A percentile compares a stretch with the other conserved stretches of the same genome.
Evolutionary conservation across 768 basidiomycete genomes (phyloP).

Genomic region (Boletus sp.): DNA sequence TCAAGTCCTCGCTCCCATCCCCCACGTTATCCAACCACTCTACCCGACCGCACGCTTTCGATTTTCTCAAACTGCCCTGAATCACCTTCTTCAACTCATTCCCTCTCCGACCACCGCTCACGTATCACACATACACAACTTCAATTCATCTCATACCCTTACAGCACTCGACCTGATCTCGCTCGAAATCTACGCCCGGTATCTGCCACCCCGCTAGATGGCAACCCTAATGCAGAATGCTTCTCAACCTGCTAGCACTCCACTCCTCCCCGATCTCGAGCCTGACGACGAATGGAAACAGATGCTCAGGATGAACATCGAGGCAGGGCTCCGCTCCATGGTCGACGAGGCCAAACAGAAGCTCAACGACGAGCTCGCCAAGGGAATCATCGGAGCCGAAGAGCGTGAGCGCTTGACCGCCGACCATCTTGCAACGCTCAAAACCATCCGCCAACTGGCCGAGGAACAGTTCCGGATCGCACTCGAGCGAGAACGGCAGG

Average conservation of each 20-base stretch:
- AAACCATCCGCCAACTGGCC: slow-evolving; percentile 42
- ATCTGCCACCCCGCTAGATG: slow-evolving; percentile 18
- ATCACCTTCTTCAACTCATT: background rate
- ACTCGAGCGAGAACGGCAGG: slow-evolving; percentile 47
- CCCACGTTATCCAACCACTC: slow-evolving; percentile 11
- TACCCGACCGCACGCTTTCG: slow-evolving; percentile 16
- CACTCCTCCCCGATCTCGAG: slow-evolving; percentile 34
- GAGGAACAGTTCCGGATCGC: slow-evolving; percentile 43
- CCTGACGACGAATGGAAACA: slow-evolving; percentile 57
- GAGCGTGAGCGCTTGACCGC: slow-evolving; percentile 36
- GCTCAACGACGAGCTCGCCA: slow-evolving; percentile 48
- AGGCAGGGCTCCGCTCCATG: slow-evolving; percentile 36
- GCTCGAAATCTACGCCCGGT: slow-evolving; percentile 1
- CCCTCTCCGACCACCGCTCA: background rate
- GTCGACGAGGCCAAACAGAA: slow-evolving; percentile 65
- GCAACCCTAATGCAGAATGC: slow-evolving; percentile 20
- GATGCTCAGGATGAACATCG: slow-evolving; percentile 47
- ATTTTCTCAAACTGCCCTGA: slow-evolving; percentile 12
- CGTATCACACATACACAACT: background rate
- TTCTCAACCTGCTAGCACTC: slow-evolving; percentile 7
- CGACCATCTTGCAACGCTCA: slow-evolving; percentile 42
- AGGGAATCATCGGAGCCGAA: slow-evolving; percentile 33
- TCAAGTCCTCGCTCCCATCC: slow-evolving; percentile 21
- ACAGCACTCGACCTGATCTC: background rate
- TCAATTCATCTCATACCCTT: background rate